Evolutionary conservation across 768 basidiomycete genomes (phyloP).

Genomic region (Candolleomyces aberdarensis): DNA sequence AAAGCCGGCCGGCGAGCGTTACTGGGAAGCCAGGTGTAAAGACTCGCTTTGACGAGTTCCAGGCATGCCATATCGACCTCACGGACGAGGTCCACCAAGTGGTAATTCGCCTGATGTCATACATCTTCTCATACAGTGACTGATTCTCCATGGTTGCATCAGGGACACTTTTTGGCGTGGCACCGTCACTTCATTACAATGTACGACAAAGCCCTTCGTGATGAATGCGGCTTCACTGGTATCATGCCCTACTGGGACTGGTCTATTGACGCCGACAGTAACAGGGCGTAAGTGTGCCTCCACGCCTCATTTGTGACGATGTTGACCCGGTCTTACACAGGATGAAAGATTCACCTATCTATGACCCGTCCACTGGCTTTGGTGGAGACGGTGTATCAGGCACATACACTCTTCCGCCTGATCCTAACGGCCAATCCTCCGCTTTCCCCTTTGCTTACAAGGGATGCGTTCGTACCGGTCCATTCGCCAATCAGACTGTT

Average conservation of each 20-base stretch:
- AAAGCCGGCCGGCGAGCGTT: neutral
- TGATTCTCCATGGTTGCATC: no score
- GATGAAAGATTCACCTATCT: conserved; percentile 3
- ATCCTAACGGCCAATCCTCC: neutral
- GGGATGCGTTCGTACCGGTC: conserved; percentile 2
- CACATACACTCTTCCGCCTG: conserved; percentile 2
- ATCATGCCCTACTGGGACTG: conserved; percentile 15
- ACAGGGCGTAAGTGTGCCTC: neutral
- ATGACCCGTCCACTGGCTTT: conserved; percentile 2
- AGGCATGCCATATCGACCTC: conserved; percentile 19
- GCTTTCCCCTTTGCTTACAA: neutral
- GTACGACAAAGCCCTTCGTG: conserved; percentile 19
- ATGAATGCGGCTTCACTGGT: conserved; percentile 22
- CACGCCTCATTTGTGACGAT: neutral
- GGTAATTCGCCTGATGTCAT: conserved; percentile 7
- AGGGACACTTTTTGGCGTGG: conserved; percentile 27
- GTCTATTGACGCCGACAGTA: conserved; percentile 2
- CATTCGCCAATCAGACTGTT: conserved; percentile 1
- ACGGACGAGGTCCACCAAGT: conserved; percentile 20
- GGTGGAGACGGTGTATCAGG: conserved; percentile 6
- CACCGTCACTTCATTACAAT: conserved; percentile 20
- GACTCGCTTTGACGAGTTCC: conserved; percentile 24
- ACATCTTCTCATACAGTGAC: neutral
- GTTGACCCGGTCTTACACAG: neutral
- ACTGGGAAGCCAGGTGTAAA: neutral